These are phyloP conservation scores for Puccinia coronata DNA, from an alignment of 1,284 basidiomycete species.

Conservation along the genomic window DNA sequence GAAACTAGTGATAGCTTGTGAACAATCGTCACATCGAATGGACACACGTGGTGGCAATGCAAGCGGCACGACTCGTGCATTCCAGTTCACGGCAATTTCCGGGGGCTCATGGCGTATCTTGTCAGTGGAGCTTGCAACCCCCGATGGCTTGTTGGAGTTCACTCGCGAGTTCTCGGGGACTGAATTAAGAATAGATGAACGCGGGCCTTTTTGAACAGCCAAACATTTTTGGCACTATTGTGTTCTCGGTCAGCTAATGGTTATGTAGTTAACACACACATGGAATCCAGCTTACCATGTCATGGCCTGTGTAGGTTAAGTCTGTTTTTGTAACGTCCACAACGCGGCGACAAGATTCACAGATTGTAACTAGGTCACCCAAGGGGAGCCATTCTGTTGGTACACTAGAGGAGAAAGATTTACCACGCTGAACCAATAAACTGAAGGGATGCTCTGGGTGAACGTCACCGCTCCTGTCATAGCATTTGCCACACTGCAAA, in stretches of 20 bases:
- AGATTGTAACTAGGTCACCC: too few species aligned
- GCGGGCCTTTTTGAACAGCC: neutral
- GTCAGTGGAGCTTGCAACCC: too few species aligned
- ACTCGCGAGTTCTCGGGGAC: neutral
- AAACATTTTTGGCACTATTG: neutral
- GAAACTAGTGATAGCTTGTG: neutral
- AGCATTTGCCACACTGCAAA: slow-evolving; percentile 33
- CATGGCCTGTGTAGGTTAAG: neutral
- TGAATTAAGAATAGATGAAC: neutral
- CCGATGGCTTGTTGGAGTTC: neutral
- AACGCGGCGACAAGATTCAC: too few species aligned
- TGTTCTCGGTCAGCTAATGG: neutral
- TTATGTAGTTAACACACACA: neutral
- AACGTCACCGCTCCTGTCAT: neutral
- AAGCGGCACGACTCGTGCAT: neutral
- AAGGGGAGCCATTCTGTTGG: neutral
- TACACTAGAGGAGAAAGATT: neutral
- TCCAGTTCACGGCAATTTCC: neutral
- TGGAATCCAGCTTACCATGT: neutral
- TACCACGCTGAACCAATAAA: neutral
- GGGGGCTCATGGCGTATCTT: too few species aligned
- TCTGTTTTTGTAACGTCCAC: too few species aligned
- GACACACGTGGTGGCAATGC: slow-evolving; percentile 14
- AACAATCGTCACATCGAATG: slow-evolving; percentile 26
- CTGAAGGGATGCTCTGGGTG: slow-evolving; percentile 20